phyloP scores from a whole-genome alignment of 2,329 filamentous ascomycete species.

The Pseudopyrenochaeta lycopersici region DNA sequence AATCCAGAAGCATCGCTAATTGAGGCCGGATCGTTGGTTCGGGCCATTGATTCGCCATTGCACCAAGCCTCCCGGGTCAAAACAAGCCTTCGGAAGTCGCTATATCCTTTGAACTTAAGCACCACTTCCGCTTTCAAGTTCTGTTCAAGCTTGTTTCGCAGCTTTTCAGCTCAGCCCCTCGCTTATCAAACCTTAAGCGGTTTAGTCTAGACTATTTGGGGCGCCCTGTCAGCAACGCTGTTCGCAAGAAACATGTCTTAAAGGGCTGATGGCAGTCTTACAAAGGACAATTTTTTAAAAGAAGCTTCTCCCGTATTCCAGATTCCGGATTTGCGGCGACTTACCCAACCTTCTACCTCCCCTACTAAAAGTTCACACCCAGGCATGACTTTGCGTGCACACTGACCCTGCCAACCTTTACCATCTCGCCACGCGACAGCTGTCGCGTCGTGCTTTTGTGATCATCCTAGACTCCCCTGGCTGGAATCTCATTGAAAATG shows the following conservation, averaged over 20 bases:
- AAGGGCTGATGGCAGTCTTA: slow-evolving; percentile 15
- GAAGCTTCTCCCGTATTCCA: slow-evolving; percentile 1
- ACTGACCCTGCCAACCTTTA: neutral
- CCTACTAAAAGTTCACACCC: neutral
- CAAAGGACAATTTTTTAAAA: slow-evolving; percentile 8
- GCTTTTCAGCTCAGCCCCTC: slow-evolving; percentile 9
- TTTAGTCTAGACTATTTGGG: slow-evolving; percentile 8
- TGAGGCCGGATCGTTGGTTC: neutral
- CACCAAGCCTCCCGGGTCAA: neutral
- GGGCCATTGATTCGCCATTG: slow-evolving; percentile 3
- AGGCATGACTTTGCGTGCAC: neutral
- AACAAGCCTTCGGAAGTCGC: neutral
- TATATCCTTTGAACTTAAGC: neutral
- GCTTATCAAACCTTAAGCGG: slow-evolving; percentile 3
- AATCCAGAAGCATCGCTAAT: slow-evolving; percentile 9
- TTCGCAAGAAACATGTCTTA: slow-evolving; percentile 2
- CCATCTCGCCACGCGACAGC: neutral
- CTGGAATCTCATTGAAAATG: slow-evolving; percentile 19
- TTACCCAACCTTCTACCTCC: neutral
- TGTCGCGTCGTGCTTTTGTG: neutral
- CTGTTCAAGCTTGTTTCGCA: slow-evolving; percentile 4
- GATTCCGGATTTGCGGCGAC: slow-evolving; percentile 9
- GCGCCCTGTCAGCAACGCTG: slow-evolving; percentile 13
- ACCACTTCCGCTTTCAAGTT: slow-evolving; percentile 1
- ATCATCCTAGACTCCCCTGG: neutral